Evolutionary conservation across 768 basidiomycete genomes (phyloP).

Genomic region (Boletus reticuloceps): DNA sequence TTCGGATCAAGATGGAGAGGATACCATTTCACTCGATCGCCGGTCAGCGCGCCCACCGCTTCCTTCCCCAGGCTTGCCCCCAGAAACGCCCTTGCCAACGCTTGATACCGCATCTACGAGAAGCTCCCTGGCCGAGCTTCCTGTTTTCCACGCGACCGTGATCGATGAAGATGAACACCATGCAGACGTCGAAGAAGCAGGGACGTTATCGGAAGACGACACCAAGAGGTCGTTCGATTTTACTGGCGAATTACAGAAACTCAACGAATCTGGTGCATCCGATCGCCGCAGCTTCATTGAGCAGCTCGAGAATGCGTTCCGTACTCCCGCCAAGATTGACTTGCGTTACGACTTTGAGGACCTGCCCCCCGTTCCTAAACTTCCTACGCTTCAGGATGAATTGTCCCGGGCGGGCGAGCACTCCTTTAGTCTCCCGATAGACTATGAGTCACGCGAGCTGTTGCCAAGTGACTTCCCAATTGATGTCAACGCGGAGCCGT

Average conservation of each 20-base stretch:
- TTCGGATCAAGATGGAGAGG: constrained; percentile 39
- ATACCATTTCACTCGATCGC: constrained; percentile 37
- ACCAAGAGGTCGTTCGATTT: constrained; percentile 85
- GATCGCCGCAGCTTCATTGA: constrained; percentile 77
- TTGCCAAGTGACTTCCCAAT: constrained; percentile 16
- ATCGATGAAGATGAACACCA: constrained; percentile 44
- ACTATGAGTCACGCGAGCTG: constrained; percentile 16
- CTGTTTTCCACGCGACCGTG: constrained; percentile 44
- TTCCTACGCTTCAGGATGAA: constrained; percentile 38
- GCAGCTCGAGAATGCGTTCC: constrained; percentile 77
- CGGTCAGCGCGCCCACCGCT: not conserved
- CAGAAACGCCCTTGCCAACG: constrained; percentile 38
- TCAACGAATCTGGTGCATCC: constrained; percentile 68
- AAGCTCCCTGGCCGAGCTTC: constrained; percentile 25
- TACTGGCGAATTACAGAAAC: constrained; percentile 68
- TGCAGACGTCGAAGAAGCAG: constrained; percentile 41
- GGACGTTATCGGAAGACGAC: constrained; percentile 51
- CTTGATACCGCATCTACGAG: constrained; percentile 5
- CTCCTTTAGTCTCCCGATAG: constrained; percentile 19
- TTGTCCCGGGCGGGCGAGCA: constrained; percentile 21
- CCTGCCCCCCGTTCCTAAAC: constrained; percentile 51
- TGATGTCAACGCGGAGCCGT: constrained; percentile 34
- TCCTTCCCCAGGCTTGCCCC: constrained; percentile 44
- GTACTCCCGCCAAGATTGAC: constrained; percentile 69
- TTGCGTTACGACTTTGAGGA: constrained; percentile 48